Conservation (phyloP, 345 rosid species). For the Salix viminalis region DNA sequence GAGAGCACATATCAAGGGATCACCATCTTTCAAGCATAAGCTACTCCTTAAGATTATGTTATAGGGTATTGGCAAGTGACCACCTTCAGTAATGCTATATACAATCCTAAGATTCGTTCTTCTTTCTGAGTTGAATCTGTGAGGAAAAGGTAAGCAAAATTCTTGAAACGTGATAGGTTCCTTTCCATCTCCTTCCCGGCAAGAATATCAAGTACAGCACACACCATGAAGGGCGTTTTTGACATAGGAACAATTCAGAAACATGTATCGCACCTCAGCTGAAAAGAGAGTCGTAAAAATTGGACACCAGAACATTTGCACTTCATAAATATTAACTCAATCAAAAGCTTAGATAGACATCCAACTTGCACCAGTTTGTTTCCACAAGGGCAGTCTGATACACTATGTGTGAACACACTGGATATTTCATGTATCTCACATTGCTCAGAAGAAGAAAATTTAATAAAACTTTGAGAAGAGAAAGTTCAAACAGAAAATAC, state of each 20-base stretch:
- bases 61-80: not conserved
- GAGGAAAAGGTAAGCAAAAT: not conserved
- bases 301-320: not conserved
- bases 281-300: not conserved
- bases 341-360: not conserved
- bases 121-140: not conserved
- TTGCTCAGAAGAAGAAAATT: conserved; percentile 8
- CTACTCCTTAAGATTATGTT: not conserved
- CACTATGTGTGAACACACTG: not conserved
- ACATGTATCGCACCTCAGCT: not conserved
- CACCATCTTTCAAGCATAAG: not conserved
- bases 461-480: not conserved
- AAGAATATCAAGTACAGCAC: not conserved
- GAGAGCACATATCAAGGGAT: no score
- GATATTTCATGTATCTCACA: conserved; percentile 15
- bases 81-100: no score
- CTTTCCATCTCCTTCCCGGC: not conserved
- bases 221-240: not conserved
- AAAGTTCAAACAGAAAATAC: conserved; percentile 5
- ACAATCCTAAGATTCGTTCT: not conserved
- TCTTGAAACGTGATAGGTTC: not conserved
- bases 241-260: not conserved
- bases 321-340: conserved; percentile 1
- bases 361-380: conserved; percentile 14
- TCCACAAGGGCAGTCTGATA: conserved; percentile 7